phyloP scores from a whole-genome alignment of 371 early-diverging fungal species.

The Actinomortierella ambigua region DNA sequence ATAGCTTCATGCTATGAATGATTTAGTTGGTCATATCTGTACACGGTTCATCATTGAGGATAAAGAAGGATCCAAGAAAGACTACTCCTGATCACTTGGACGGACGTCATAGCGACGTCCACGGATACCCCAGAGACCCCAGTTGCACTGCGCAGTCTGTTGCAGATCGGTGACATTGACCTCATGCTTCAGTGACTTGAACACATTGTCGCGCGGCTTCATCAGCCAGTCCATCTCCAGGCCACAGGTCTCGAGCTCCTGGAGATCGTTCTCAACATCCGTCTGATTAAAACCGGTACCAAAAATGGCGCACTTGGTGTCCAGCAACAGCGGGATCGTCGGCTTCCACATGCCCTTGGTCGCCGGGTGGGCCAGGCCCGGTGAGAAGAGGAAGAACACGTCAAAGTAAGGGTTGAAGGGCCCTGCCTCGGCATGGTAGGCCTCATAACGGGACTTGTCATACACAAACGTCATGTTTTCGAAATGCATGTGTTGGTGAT shows the following conservation, averaged over 20 bases:
- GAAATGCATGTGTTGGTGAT: slow-evolving; percentile 38
- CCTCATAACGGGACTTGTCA: slow-evolving; percentile 41
- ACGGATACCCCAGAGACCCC: slow-evolving; percentile 85
- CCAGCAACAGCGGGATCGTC: slow-evolving; percentile 70
- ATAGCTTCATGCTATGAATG: too few relatives aligned
- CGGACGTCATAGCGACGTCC: slow-evolving; percentile 85
- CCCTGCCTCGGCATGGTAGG: slow-evolving; percentile 47
- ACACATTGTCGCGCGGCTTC: slow-evolving; percentile 71
- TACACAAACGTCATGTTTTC: slow-evolving; percentile 42
- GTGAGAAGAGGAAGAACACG: slow-evolving; percentile 82
- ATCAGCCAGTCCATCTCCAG: slow-evolving; percentile 79
- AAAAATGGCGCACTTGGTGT: slow-evolving; percentile 85
- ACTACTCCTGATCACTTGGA: slow-evolving; percentile 19
- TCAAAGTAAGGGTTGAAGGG: slow-evolving; percentile 85
- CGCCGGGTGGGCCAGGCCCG: slow-evolving; percentile 73
- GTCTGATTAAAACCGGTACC: slow-evolving; percentile 78
- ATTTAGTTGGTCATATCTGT: too few relatives aligned
- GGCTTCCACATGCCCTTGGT: slow-evolving; percentile 75
- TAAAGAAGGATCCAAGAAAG: slow-evolving; percentile 1
- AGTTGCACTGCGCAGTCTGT: slow-evolving; percentile 77
- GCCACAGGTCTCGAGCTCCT: slow-evolving; percentile 43
- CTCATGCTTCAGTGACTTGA: slow-evolving; percentile 78
- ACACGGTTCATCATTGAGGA: too few relatives aligned
- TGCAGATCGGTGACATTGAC: slow-evolving; percentile 76
- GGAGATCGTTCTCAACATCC: slow-evolving; percentile 69